A percentile compares a stretch with the other conserved stretches of the same genome.
Evolutionary conservation across 1,284 basidiomycete species (phyloP).

Genomic region (Cerrena zonata): DNA sequence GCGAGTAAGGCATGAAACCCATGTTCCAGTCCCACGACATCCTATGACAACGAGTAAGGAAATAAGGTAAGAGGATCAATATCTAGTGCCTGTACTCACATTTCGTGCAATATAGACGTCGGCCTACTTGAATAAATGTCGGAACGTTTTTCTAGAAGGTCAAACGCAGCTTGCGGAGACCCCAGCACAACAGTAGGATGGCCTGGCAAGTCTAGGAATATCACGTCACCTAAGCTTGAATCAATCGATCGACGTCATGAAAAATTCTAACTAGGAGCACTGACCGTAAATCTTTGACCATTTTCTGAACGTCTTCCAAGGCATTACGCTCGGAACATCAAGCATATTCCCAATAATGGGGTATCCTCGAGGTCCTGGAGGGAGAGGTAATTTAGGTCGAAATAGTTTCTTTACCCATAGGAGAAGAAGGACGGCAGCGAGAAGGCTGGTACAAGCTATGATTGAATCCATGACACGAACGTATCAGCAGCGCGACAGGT

Average conservation of each 20-base stretch:
- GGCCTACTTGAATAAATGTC: constrained; percentile 15
- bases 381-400: constrained; percentile 4
- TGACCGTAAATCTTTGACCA: background rate
- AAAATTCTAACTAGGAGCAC: background rate
- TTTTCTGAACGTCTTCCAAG: constrained; percentile 9
- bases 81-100: too few species aligned
- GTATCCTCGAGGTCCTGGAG: constrained; percentile 4
- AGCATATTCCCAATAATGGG: constrained; percentile 7
- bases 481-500: too few species aligned
- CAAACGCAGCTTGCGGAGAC: constrained; percentile 5
- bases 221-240: constrained; percentile 11
- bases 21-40: constrained; percentile 3
- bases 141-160: constrained; percentile 15
- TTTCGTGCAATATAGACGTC: constrained; percentile 5
- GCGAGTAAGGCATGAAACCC: constrained; percentile 3
- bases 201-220: constrained; percentile 9
- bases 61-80: background rate
- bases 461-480: too few species aligned
- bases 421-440: too few species aligned
- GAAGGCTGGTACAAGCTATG: too few species aligned
- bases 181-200: constrained; percentile 12
- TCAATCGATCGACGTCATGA: background rate
- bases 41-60: background rate
- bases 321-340: constrained; percentile 8
- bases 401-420: too few species aligned